Percentiles rank a stretch among this genome's conserved stretches.
phyloP scores from a whole-genome alignment of 768 basidiomycete species.

The Mycena epipterygia region DNA sequence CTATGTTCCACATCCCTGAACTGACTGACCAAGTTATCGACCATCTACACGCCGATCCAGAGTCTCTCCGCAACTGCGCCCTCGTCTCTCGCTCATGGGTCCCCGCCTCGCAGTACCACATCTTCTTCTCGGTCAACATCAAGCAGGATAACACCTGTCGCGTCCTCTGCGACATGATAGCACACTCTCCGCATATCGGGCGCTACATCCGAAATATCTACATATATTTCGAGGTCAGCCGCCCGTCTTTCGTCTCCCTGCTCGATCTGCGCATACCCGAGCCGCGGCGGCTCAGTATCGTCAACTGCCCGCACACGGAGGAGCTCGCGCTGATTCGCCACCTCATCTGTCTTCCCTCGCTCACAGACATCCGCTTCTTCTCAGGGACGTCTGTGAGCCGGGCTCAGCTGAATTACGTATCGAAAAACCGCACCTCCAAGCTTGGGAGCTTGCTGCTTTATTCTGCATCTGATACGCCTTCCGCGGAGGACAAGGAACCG shows the following conservation, averaged over 20 bases:
- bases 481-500: slow-evolving; percentile 8
- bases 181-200: slow-evolving; percentile 5
- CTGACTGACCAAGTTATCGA: slow-evolving; percentile 27
- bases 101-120: slow-evolving; percentile 18
- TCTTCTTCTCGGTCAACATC: slow-evolving; percentile 21
- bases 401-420: slow-evolving; percentile 2
- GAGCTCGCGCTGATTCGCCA: slow-evolving; percentile 9
- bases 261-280: slow-evolving; percentile 7
- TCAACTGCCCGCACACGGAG: slow-evolving; percentile 14
- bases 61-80: slow-evolving; percentile 1
- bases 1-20: slow-evolving; percentile 23
- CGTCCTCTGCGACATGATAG: slow-evolving; percentile 1
- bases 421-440: neutral
- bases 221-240: slow-evolving; percentile 9
- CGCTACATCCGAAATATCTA: slow-evolving; percentile 21
- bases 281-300: slow-evolving; percentile 15
- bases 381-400: slow-evolving; percentile 14
- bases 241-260: neutral
- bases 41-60: slow-evolving; percentile 13
- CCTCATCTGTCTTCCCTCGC: slow-evolving; percentile 3
- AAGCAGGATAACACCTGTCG: slow-evolving; percentile 13
- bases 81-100: slow-evolving; percentile 17
- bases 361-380: slow-evolving; percentile 16
- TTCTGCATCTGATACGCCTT: slow-evolving; percentile 18
- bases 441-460: slow-evolving; percentile 11